A percentile compares a stretch with the other conserved stretches of the same genome.
These are phyloP conservation scores for Crithidia brevicula DNA, from an alignment of 208 protist genomes.

Conservation along the genomic window DNA sequence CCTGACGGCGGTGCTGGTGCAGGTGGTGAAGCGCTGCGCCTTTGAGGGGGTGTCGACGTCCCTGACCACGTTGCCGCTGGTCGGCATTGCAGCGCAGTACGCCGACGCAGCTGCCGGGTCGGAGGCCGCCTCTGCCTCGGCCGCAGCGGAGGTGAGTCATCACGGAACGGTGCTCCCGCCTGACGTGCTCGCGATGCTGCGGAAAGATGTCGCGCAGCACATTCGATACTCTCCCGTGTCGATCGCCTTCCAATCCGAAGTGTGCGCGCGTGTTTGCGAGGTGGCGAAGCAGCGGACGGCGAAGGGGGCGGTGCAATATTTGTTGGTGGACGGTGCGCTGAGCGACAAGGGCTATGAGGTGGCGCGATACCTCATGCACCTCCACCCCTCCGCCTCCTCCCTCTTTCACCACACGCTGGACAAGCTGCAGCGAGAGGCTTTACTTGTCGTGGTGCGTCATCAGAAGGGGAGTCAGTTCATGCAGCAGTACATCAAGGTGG, in stretches of 20 bases:
- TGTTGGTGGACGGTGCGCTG: conserved; percentile 65
- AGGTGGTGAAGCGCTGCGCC: conserved; percentile 76
- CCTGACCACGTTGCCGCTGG: conserved; percentile 2
- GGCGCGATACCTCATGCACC: conserved; percentile 72
- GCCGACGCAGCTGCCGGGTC: background rate
- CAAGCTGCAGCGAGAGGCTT: conserved; percentile 65
- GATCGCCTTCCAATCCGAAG: conserved; percentile 45
- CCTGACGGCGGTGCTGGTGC: conserved; percentile 57
- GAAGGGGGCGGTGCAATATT: conserved; percentile 67
- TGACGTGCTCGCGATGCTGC: conserved; percentile 56
- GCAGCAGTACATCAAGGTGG: conserved; percentile 79
- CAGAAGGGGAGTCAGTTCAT: conserved; percentile 74
- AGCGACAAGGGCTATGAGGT: conserved; percentile 70
- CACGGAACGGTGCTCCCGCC: conserved; percentile 47
- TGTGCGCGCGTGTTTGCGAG: conserved; percentile 51
- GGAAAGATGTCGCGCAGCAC: conserved; percentile 47
- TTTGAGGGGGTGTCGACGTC: conserved; percentile 36
- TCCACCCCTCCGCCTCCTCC: conserved; percentile 58
- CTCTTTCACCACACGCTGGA: conserved; percentile 73
- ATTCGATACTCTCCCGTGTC: conserved; percentile 67
- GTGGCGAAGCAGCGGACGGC: conserved; percentile 35
- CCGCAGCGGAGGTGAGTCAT: conserved; percentile 24
- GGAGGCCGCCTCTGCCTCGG: background rate
- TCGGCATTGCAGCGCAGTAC: background rate
- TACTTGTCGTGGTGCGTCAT: conserved; percentile 48